phyloP scores from a whole-genome alignment of 2,329 filamentous ascomycete species.

The Chaetomium sp. region DNA sequence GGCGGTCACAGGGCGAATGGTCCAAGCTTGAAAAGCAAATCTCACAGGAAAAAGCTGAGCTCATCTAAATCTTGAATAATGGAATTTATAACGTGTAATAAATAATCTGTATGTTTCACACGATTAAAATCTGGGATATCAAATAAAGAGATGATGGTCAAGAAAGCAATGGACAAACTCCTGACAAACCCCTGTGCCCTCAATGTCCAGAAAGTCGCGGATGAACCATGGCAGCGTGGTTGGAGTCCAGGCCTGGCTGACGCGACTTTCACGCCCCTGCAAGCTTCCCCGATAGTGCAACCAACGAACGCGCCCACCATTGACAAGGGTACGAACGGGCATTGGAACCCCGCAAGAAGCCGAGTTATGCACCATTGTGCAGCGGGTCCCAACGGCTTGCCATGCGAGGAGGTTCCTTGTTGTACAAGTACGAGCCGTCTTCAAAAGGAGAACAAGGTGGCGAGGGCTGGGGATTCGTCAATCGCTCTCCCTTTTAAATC shows the following conservation, averaged over 20 bases:
- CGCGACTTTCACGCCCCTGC: background rate
- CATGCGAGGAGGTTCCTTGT: background rate
- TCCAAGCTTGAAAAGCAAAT: slow-evolving; percentile 17
- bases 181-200: too few species aligned
- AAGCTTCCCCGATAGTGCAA: background rate
- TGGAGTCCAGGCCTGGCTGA: background rate
- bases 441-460: background rate
- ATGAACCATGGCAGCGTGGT: background rate
- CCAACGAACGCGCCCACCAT: slow-evolving; percentile 1
- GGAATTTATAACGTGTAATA: too few species aligned
- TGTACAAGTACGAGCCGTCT: background rate
- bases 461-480: background rate
- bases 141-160: background rate
- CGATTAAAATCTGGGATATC: background rate
- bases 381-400: slow-evolving; percentile 3
- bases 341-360: slow-evolving; percentile 7
- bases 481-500: background rate
- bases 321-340: background rate
- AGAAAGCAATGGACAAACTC: background rate
- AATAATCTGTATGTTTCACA: background rate
- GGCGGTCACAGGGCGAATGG: slow-evolving; percentile 1
- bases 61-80: background rate
- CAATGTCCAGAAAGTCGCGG: background rate
- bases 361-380: background rate
- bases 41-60: background rate